Base-by-base conservation (phyloP, 2,329 filamentous ascomycete species). In the Teratosphaeria epicoccoides region DNA sequence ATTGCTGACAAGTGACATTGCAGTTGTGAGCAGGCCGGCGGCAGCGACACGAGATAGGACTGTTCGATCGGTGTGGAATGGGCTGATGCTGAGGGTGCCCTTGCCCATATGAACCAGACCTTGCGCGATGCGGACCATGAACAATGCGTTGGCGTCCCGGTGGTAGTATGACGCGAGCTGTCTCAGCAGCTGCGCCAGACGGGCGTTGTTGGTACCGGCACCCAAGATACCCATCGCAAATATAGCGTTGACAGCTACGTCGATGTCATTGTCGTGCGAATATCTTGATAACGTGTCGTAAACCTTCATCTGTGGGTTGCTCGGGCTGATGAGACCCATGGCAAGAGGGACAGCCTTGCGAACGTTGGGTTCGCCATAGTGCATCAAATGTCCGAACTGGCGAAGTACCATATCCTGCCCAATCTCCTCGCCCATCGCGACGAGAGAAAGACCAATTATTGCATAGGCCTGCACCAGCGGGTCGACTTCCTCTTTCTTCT, bases 271-370 rank as follows among this genome's bases (percentile, higher is more conserved):
- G 74, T 98, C 93, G 79, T 98, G 93, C 58, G 87, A 94, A 78
- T 98, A 98, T 66, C 93, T 80, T 49, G 93, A 98, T 10, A 98
- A 77, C 0, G 93, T 98, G 70, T 98, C 93, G 74, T 98, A 98
- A 46, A 98, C 87, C 78, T 97, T 98, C 91, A 98, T 98, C 70
- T 98, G 94, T 10, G 93, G 93, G 74, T 98, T 98, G 73, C 89
- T 96, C 11, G 94, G 88, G 72, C 88, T 95, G 66, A 98, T 85
- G 50, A 98, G 79, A 64, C 90, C 94, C 88, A 98, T 94, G 24
- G 93, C 93, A 50, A 98, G 78, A 29, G 93, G 93, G 25, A 98
- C 93, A 20, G 90, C 91, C 66, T 93, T 93, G 56, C 93, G 86
- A 63, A 98, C 98, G 68, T 98, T 97, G 66, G 90, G 80, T 70